phyloP scores from a whole-genome alignment of 2,329 filamentous ascomycete genomes.

The Leptographium procerum region DNA sequence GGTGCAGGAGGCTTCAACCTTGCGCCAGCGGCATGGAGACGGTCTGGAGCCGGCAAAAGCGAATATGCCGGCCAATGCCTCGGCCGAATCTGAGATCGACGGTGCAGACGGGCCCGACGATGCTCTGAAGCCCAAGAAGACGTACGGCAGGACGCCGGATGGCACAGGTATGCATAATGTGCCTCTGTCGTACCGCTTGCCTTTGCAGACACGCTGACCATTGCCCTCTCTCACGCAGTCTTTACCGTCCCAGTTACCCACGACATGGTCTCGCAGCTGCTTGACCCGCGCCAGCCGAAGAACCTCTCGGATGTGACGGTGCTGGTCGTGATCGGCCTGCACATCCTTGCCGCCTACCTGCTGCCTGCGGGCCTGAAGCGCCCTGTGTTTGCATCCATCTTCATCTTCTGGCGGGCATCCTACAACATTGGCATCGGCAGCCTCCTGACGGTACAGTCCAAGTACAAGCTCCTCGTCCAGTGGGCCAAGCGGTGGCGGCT shows the following conservation, averaged over 20 bases:
- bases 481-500: slow-evolving; percentile 82
- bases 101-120: background rate
- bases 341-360: slow-evolving; percentile 62
- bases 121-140: slow-evolving; percentile 46
- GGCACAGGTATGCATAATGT: slow-evolving; percentile 59
- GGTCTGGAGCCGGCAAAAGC: background rate
- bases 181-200: background rate
- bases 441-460: slow-evolving; percentile 79
- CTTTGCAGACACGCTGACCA: too few relatives aligned
- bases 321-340: slow-evolving; percentile 62
- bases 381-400: slow-evolving; percentile 70
- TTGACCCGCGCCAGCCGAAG: slow-evolving; percentile 91
- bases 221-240: slow-evolving; percentile 41
- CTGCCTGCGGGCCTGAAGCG: slow-evolving; percentile 60
- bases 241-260: slow-evolving; percentile 93
- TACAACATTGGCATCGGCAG: slow-evolving; percentile 94
- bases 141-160: slow-evolving; percentile 81
- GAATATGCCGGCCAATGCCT: background rate
- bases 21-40: slow-evolving; percentile 1
- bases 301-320: slow-evolving; percentile 80
- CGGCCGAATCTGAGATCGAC: too few relatives aligned
- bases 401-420: slow-evolving; percentile 81
- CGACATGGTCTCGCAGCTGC: slow-evolving; percentile 96
- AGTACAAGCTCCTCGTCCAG: slow-evolving; percentile 71
- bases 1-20: background rate